Evolutionary conservation across 495 filamentous ascomycete species (phyloP).

Genomic region (Penicillium dipodomyicola): DNA sequence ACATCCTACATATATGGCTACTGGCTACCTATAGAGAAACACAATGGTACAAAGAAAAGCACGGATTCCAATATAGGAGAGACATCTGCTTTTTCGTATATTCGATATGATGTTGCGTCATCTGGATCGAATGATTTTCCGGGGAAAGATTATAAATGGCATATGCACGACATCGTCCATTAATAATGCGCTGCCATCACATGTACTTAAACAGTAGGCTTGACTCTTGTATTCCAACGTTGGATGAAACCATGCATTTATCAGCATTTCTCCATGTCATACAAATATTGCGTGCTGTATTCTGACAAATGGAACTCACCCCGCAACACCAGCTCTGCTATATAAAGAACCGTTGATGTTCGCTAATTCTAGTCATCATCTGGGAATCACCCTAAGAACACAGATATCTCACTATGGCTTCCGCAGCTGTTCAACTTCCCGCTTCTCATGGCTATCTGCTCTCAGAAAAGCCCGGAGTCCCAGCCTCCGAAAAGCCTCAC

Average conservation of each 20-base stretch:
- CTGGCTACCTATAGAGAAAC: neutral
- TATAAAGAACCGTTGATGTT: slow-evolving; percentile 6
- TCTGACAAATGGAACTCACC: slow-evolving; percentile 31
- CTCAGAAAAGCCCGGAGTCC: slow-evolving; percentile 16
- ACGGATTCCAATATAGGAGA: too few species aligned
- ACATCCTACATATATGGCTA: too few species aligned
- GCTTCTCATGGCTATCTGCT: slow-evolving; percentile 15
- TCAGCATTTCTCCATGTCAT: slow-evolving; percentile 30
- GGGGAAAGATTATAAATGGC: slow-evolving; percentile 5
- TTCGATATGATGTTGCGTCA: too few species aligned
- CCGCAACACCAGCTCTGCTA: slow-evolving; percentile 19
- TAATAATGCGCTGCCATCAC: slow-evolving; percentile 6
- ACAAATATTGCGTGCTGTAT: slow-evolving; percentile 35
- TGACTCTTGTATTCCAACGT: neutral
- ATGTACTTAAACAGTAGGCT: neutral
- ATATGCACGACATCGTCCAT: neutral
- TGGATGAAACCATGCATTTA: slow-evolving; percentile 15
- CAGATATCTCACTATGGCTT: slow-evolving; percentile 26
- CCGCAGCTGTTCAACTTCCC: slow-evolving; percentile 43
- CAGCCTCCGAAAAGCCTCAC: slow-evolving; percentile 29
- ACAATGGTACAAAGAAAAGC: neutral
- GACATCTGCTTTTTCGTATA: too few species aligned
- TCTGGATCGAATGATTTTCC: too few species aligned
- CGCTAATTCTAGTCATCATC: neutral
- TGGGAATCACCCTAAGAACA: neutral